Evolutionary conservation across 1,284 basidiomycete genomes (phyloP).

Genomic region (Phellopilus nigrolimitatus): DNA sequence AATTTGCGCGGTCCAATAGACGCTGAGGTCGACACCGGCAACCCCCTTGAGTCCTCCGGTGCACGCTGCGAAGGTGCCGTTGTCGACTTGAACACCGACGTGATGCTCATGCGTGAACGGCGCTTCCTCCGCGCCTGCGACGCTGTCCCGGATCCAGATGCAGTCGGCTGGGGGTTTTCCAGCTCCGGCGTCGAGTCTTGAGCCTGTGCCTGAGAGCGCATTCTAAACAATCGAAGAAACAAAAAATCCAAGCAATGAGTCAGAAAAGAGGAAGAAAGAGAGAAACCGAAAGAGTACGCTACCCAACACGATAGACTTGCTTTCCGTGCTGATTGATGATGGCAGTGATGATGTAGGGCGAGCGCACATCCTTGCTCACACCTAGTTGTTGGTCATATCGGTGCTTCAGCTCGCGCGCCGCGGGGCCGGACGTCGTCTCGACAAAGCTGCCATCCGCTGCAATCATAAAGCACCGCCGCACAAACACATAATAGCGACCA

Average conservation of each 20-base stretch:
- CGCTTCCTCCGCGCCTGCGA: constrained; percentile 36
- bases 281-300: constrained; percentile 1
- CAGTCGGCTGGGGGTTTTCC: constrained; percentile 5
- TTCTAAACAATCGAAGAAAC: constrained; percentile 7
- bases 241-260: too few relatives aligned
- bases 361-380: constrained; percentile 60
- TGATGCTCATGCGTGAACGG: constrained; percentile 63
- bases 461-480: neutral
- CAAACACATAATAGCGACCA: constrained; percentile 3
- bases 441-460: constrained; percentile 70
- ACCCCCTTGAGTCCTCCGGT: constrained; percentile 25
- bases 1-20: constrained; percentile 41
- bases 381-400: constrained; percentile 64
- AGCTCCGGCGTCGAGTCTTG: constrained; percentile 18
- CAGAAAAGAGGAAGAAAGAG: neutral
- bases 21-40: constrained; percentile 21
- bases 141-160: constrained; percentile 22
- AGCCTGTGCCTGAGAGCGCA: constrained; percentile 6
- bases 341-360: constrained; percentile 72
- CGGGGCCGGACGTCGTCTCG: constrained; percentile 69
- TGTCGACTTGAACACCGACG: constrained; percentile 50
- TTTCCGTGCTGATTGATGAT: constrained; percentile 75
- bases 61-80: constrained; percentile 36
- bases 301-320: constrained; percentile 71
- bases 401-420: constrained; percentile 68